Evolutionary conservation across 768 basidiomycete species (phyloP), one percentile per base, ranked within the genome.

Genomic region (Macrolepiota albuminosa): DNA sequence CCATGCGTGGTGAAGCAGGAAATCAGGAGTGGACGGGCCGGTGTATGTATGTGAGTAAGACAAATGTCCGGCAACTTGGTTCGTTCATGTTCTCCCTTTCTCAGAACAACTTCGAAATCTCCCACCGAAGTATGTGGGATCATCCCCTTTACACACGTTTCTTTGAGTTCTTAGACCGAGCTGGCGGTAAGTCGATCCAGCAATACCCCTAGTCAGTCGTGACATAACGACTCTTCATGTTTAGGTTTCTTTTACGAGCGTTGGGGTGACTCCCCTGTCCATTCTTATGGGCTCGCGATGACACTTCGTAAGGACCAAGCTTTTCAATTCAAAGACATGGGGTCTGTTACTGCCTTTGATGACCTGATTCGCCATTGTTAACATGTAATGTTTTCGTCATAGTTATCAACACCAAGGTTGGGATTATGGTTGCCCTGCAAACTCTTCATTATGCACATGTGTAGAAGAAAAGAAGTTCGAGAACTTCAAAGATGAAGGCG

Each of bases 101-200:
- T 16, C 39, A 72, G 71, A 70, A 72, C 53, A 72, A 72, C 54
- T 70, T 72, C 26, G 71, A 72, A 57, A 72, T 72, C 11, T 72
- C 71, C 0, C 71, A 72, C 59, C 63, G 67, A 9, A 68, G 66
- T 29, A 60, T 72, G 43, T 72, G 71, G 71, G 66, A 69, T 36
- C 62, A 61, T 48, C 56, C 62, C 33, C 16, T 69, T 11, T 72
- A 72, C 50, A 68, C 64, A 6, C 58, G 62, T 16, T 62, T 72
- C 31, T 72, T 72, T 43, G 62, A 69, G 18, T 64, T 60, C 47
- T 61, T 72, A 6, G 71, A 72, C 47, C 45, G 57, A 29, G 63
- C 66, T n/a, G 69, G 70, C 47, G 69, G 69, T 64, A 34, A 33
- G 62, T 62, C 4, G 7, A 37, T 31, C 16, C 36, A 26, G 18